phyloP scores from a whole-genome alignment of 2,329 filamentous ascomycete species.

The Phyllosticta capitalensis region DNA sequence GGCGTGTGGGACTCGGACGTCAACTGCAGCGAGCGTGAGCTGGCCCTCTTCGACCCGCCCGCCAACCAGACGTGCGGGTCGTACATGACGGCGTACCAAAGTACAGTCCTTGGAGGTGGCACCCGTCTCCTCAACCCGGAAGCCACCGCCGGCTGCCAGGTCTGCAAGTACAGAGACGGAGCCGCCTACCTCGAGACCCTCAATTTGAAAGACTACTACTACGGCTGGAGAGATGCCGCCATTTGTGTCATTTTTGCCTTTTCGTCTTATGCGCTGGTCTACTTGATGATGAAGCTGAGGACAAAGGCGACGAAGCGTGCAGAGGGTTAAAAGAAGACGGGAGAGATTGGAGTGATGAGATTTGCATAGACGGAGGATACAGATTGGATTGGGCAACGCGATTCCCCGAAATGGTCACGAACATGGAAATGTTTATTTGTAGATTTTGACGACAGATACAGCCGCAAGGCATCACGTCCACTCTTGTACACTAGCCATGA shows the following conservation, averaged over 20 bases:
- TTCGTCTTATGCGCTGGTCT: slow-evolving; percentile 44
- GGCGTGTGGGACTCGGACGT: slow-evolving; percentile 34
- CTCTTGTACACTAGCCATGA: background rate
- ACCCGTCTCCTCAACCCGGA: slow-evolving; percentile 52
- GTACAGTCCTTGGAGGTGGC: slow-evolving; percentile 35
- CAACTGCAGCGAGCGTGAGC: slow-evolving; percentile 26
- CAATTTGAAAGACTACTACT: slow-evolving; percentile 47
- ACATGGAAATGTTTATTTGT: background rate
- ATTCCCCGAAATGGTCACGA: background rate
- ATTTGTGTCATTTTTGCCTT: slow-evolving; percentile 49
- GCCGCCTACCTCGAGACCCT: slow-evolving; percentile 51
- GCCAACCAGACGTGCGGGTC: slow-evolving; percentile 45
- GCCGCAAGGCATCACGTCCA: background rate
- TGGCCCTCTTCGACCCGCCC: slow-evolving; percentile 39
- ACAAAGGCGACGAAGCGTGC: slow-evolving; percentile 34
- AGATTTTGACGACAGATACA: background rate
- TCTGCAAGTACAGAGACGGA: slow-evolving; percentile 51
- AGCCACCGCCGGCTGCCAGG: slow-evolving; percentile 45
- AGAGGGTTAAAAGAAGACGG: slow-evolving; percentile 14
- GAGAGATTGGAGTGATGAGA: background rate
- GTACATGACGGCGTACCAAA: slow-evolving; percentile 47
- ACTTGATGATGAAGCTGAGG: slow-evolving; percentile 32
- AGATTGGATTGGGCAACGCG: background rate
- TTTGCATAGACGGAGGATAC: background rate
- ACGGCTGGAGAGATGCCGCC: slow-evolving; percentile 57